Base-by-base conservation (phyloP, 108 stramenopile genomes). In the Nitzschia putrida region DNA sequence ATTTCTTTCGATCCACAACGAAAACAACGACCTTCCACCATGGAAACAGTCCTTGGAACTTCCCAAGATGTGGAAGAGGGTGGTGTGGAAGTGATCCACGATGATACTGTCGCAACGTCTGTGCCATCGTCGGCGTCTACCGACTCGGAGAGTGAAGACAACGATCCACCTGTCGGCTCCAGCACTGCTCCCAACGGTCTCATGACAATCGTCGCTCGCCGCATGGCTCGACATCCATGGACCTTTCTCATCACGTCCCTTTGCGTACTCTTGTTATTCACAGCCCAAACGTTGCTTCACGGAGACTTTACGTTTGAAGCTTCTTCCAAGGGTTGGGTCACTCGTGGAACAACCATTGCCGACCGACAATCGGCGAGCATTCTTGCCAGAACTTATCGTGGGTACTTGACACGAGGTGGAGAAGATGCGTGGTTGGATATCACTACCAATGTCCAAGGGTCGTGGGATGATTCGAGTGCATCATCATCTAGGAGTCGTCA, bases 331-430 rank as follows among this genome's bases (percentile, higher is more conserved):
- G 81, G 81, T 54, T 82, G 77, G 77, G 37, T 23, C 13, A 70
- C 55, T 45, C 67, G 77, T 16, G 81, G 81, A 22, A 82, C 81
- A 21, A 45, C 47, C 12, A 71, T 82, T 66, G 39, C 77, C 8
- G 69, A 82, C 55, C 72, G 81, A 41, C 59, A 74, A 12, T 64
- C 77, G 18, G 76, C 77, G 53, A 54, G 49, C 24, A 12, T 41
- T 1, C n/a, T 78, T 1, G 47, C 71, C 22, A 45, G 51, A 23
- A 18, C 24, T 25, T 53, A 72, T 25, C 21, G 45, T 1, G 23
- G 45, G 12, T 65, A 63, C 23, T 51, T 81, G 29, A 63, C 44
- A 43, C 24, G 39, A n/a, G 74, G 49, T 34, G 29, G n/a, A 3
- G 71, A 63, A 49, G 74, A 60, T 25, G 65, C 66, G 21, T 78